Evolutionary conservation across 805 yeast genomes (phyloP).

Genomic region (Myxozyma kluyveri): DNA sequence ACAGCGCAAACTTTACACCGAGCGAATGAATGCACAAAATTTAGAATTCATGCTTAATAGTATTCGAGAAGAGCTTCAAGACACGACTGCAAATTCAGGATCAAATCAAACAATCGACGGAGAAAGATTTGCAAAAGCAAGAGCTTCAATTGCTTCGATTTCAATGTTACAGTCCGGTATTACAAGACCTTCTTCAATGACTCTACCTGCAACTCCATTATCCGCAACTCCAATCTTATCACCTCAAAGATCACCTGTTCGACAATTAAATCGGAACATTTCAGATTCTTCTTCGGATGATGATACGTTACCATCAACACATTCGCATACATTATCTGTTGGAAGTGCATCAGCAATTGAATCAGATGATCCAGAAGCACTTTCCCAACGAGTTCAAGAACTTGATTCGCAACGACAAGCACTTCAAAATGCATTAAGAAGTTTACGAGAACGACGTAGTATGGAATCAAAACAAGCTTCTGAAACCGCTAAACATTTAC

Average conservation of each 20-base stretch:
- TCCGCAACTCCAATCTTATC: too few relatives aligned
- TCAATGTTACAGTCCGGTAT: neutral
- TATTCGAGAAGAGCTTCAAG: constrained; percentile 25
- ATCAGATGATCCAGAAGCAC: constrained; percentile 9
- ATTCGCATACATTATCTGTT: too few relatives aligned
- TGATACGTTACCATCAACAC: neutral
- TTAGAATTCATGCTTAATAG: constrained; percentile 24
- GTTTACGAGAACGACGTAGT: constrained; percentile 42
- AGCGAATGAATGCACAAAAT: constrained; percentile 26
- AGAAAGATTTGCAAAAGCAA: neutral
- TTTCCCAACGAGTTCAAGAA: constrained; percentile 10
- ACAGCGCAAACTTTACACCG: constrained; percentile 25
- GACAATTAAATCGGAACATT: neutral
- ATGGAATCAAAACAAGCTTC: constrained; percentile 37
- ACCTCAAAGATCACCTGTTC: constrained; percentile 1
- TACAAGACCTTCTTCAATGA: neutral
- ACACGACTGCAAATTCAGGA: constrained; percentile 6
- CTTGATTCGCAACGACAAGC: constrained; percentile 40
- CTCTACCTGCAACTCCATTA: too few relatives aligned
- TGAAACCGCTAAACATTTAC: constrained; percentile 3
- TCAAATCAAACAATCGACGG: constrained; percentile 7
- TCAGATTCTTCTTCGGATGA: neutral
- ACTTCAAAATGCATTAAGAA: constrained; percentile 42
- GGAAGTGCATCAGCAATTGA: neutral
- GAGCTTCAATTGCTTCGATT: constrained; percentile 14